Conservation (phyloP, 306 rosid genomes). For the Cicer pinnatifidum region DNA sequence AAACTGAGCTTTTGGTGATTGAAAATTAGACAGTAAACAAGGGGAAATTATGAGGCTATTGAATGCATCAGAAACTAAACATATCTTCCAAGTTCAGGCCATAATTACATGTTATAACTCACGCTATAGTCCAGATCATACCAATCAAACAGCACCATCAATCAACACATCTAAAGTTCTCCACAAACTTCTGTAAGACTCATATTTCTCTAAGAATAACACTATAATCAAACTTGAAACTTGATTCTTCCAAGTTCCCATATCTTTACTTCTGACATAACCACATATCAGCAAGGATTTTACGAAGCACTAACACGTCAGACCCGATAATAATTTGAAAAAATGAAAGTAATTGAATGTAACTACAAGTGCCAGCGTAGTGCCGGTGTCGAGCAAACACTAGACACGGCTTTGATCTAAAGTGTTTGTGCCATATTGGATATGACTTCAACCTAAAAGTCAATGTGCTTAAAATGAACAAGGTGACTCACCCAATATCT, state of each 20-base stretch:
- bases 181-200: conserved; percentile 29
- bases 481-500: conserved; percentile 86
- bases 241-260: conserved; percentile 23
- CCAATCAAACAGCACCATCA: conserved; percentile 9
- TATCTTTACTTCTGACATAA: background rate
- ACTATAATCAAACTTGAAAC: conserved; percentile 35
- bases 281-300: background rate
- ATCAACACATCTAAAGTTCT: conserved; percentile 35
- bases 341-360: too few relatives aligned
- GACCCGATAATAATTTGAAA: too few relatives aligned
- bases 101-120: conserved; percentile 3
- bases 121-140: conserved; percentile 1
- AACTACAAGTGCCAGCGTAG: too few relatives aligned
- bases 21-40: conserved; percentile 5
- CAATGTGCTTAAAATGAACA: conserved; percentile 44
- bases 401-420: too few relatives aligned
- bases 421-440: background rate
- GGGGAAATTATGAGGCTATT: conserved; percentile 9
- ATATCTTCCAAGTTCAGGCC: too few relatives aligned
- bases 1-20: background rate
- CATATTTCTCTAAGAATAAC: conserved; percentile 40
- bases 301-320: too few relatives aligned
- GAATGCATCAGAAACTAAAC: background rate
- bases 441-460: conserved; percentile 45
- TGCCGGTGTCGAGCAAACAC: too few relatives aligned